phyloP scores from a whole-genome alignment of 345 rosid species.

The Moricandia moricandioides region DNA sequence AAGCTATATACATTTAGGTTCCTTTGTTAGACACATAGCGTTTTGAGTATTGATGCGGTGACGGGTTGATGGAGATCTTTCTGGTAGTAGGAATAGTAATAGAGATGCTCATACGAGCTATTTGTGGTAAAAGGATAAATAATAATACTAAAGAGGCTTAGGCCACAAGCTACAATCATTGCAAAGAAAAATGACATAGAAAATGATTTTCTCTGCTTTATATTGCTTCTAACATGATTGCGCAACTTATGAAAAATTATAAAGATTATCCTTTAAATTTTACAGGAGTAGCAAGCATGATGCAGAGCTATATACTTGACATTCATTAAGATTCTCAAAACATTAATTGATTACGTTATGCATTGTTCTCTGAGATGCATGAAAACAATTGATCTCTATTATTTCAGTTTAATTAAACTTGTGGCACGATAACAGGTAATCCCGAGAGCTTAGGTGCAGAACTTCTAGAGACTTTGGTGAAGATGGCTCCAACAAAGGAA shows the following conservation, averaged over 20 bases:
- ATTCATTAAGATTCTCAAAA: slow-evolving; percentile 1
- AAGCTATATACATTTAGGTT: slow-evolving; percentile 3
- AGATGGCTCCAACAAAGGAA: slow-evolving; percentile 98
- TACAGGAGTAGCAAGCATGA: background rate
- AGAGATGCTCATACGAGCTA: slow-evolving; percentile 6
- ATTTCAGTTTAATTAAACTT: background rate
- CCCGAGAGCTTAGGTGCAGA: slow-evolving; percentile 87
- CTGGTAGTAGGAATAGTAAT: slow-evolving; percentile 13
- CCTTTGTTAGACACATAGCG: slow-evolving; percentile 15
- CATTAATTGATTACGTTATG: background rate
- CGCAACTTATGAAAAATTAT: background rate
- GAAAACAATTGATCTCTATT: background rate
- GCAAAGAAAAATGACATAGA: slow-evolving; percentile 2
- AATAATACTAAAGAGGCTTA: slow-evolving; percentile 20
- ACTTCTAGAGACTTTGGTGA: slow-evolving; percentile 89
- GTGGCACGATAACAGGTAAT: slow-evolving; percentile 53
- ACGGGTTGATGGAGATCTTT: background rate
- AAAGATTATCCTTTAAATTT: background rate
- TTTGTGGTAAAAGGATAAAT: background rate
- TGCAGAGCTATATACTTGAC: background rate
- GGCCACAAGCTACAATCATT: slow-evolving; percentile 31
- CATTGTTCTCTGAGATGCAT: background rate
- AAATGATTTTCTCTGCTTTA: slow-evolving; percentile 29
- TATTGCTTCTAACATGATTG: slow-evolving; percentile 22
- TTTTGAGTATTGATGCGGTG: slow-evolving; percentile 3